phyloP scores from a whole-genome alignment of 2,329 filamentous ascomycete species.

The Leptographium flavum region DNA sequence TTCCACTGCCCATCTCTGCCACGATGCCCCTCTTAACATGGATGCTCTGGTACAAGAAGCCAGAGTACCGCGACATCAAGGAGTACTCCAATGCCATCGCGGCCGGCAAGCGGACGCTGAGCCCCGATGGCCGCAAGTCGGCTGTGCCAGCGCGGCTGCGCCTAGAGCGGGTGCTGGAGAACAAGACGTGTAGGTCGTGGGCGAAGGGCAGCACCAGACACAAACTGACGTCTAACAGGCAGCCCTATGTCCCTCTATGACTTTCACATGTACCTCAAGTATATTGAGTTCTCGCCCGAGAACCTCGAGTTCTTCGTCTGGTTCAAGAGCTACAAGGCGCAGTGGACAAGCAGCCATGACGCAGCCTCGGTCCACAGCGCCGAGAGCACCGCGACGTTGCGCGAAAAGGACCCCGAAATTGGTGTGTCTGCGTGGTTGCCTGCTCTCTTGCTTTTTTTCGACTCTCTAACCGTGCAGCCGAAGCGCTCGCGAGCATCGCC shows the following conservation, averaged over 20 bases:
- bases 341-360: conserved; percentile 12
- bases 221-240: too few relatives aligned
- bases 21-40: conserved; percentile 21
- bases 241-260: conserved; percentile 34
- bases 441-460: neutral
- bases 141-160: conserved; percentile 24
- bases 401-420: conserved; percentile 17
- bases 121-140: conserved; percentile 21
- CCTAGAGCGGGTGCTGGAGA: conserved; percentile 30
- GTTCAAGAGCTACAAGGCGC: conserved; percentile 29
- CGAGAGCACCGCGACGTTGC: conserved; percentile 16
- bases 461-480: conserved; percentile 11
- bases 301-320: conserved; percentile 36
- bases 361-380: conserved; percentile 14
- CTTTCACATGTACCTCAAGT: conserved; percentile 36
- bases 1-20: neutral
- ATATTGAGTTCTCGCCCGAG: conserved; percentile 33
- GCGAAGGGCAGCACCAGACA: too few relatives aligned
- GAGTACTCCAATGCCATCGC: conserved; percentile 25
- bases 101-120: conserved; percentile 21
- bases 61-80: conserved; percentile 31
- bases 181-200: conserved; percentile 31
- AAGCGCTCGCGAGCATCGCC: conserved; percentile 20
- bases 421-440: conserved; percentile 16
- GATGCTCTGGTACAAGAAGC: conserved; percentile 34